These are phyloP conservation scores for Thermothielavioides terrestris DNA, from an alignment of 495 filamentous ascomycete genomes.

Conservation along the genomic window DNA sequence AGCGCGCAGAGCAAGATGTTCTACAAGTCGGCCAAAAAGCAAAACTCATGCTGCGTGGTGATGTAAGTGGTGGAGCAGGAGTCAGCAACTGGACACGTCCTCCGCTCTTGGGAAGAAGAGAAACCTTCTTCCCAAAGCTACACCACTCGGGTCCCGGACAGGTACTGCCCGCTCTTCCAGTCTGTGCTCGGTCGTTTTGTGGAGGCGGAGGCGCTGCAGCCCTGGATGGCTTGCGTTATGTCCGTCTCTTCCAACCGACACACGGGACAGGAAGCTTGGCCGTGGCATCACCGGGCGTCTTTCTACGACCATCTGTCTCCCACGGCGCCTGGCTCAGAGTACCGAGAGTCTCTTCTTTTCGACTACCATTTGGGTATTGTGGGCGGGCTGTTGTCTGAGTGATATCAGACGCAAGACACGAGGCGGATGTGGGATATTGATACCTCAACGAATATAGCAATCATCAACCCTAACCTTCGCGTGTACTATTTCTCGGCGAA, in stretches of 20 bases:
- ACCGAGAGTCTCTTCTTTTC: background rate
- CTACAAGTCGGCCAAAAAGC: slow-evolving; percentile 74
- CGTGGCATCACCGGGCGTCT: no score
- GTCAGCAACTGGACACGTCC: background rate
- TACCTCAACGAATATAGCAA: background rate
- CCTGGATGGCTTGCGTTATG: no score
- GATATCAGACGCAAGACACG: background rate
- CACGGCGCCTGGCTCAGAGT: no score
- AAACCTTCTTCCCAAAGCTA: no score
- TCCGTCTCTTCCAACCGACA: no score
- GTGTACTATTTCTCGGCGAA: no score
- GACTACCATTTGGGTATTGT: background rate
- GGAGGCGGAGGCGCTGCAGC: no score
- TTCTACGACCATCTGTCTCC: no score
- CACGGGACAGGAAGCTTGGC: no score
- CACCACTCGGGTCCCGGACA: no score
- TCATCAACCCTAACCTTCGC: background rate
- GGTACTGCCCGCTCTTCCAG: no score
- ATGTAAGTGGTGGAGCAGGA: slow-evolving; percentile 47
- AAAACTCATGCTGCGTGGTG: slow-evolving; percentile 85
- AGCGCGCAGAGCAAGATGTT: slow-evolving; percentile 94
- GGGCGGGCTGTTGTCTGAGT: background rate
- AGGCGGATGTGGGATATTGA: background rate
- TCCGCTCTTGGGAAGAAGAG: background rate
- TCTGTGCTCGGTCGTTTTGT: no score